Evolutionary conservation across 352 stramenopile species (phyloP), one percentile per base, ranked within the genome.

Genomic region (Globisporangium viniferum): DNA sequence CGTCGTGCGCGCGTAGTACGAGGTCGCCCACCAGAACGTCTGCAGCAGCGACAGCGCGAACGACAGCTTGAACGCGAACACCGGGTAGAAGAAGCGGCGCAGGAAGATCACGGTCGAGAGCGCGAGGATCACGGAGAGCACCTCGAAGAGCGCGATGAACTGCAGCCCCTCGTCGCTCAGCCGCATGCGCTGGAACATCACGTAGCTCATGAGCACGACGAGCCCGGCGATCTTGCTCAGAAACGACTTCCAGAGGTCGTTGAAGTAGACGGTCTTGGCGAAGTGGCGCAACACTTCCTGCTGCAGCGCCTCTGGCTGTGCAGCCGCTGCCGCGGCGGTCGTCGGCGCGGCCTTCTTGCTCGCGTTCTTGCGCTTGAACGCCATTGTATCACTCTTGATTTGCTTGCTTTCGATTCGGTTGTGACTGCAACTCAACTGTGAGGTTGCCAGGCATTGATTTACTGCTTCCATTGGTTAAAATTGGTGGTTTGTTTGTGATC

Each of bases 261-360:
- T 94, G 67, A 94, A 94, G 76, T 93, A 90, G 36, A 93, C 75
- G 6, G 86, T 94, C 81, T 91, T 94, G 63, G 79, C 81, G 67
- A 91, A 91, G 68, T 94, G 86, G 27, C 84, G 85, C 70, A 90
- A 67, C 46, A 93, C 82, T 51, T 91, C 73, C 69, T 92, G 82
- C 64, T 91, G 85, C 10, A 84, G 66, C 22, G 71, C 68, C 66
- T 82, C 76, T 14, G 72, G 58, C 68, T 74, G 56, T 15, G 68
- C 57, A 44, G 65, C 64, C 63, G 22, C 55, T 6, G 61, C 51
- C 18, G 69, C 39, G 5, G 46, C 64, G n/a, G 64, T 49, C n/a
- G 64, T 48, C 2, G 56, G 20, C 6, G 55, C 27, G 14, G 57
- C 15, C 35, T 67, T 71, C 57, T 73, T 73, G 64, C 53, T 68